A percentile compares a stretch with the other conserved stretches of the same genome.
Evolutionary conservation across 495 filamentous ascomycete genomes (phyloP).

Genomic region (Friedmanniomyces endolithicus): DNA sequence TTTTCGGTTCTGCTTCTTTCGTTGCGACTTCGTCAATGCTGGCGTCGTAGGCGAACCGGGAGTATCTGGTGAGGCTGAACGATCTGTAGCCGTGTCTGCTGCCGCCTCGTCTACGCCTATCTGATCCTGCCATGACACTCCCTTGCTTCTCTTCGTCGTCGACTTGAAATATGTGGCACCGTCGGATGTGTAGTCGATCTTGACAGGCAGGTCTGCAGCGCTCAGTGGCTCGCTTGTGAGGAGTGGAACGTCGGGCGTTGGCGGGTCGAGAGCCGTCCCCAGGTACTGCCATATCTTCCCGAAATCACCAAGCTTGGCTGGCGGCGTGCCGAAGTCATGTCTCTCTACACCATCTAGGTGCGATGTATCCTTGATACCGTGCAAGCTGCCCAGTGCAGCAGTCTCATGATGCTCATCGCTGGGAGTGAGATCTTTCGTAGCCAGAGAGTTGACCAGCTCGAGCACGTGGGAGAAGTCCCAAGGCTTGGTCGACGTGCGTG

Average conservation of each 20-base stretch:
- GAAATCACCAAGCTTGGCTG: constrained; percentile 32
- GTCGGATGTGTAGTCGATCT: constrained; percentile 20
- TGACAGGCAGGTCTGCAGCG: not conserved
- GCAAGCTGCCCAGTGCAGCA: not conserved
- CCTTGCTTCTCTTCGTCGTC: constrained; percentile 16
- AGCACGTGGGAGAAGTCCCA: constrained; percentile 29
- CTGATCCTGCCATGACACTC: constrained; percentile 30
- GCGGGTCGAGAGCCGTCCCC: constrained; percentile 22
- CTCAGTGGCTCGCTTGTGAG: constrained; percentile 1
- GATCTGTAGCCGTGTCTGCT: constrained; percentile 17
- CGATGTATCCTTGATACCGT: not conserved
- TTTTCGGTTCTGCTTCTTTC: constrained; percentile 26
- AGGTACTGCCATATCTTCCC: constrained; percentile 33
- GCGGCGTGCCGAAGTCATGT: constrained; percentile 5
- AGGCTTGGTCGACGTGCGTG: constrained; percentile 5
- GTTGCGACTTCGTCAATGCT: constrained; percentile 27
- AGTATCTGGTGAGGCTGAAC: constrained; percentile 7
- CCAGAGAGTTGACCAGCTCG: constrained; percentile 22
- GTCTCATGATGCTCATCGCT: not conserved
- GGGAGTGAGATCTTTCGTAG: not conserved
- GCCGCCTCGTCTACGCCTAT: constrained; percentile 22
- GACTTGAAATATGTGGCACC: constrained; percentile 20
- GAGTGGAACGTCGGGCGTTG: constrained; percentile 15
- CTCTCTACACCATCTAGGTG: not conserved
- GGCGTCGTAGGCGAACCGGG: constrained; percentile 8